Percentiles rank a stretch among this genome's conserved stretches.
phyloP scores from a whole-genome alignment of 2,329 filamentous ascomycete species.

The Penicillium sp. region DNA sequence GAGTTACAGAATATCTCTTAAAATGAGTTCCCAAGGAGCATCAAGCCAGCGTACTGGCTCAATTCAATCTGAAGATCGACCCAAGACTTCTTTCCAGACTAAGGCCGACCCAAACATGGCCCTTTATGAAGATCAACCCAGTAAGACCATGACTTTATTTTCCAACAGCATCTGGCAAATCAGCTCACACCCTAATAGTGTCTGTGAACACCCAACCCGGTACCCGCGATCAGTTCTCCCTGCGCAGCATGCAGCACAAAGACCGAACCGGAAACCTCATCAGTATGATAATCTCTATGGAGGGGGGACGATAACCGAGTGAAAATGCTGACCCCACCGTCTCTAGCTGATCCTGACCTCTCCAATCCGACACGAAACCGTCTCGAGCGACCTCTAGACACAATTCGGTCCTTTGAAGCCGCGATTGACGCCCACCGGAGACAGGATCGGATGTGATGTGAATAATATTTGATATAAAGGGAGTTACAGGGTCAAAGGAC shows the following conservation, averaged over 20 bases:
- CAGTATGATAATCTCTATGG: constrained; percentile 54
- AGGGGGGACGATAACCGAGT: not conserved
- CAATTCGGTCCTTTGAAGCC: constrained; percentile 86
- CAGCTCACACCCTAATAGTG: constrained; percentile 26
- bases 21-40: constrained; percentile 25
- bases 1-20: not conserved
- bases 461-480: not conserved
- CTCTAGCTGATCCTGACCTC: constrained; percentile 80
- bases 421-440: constrained; percentile 70
- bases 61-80: constrained; percentile 26
- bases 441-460: constrained; percentile 50
- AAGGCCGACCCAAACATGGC: constrained; percentile 87
- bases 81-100: constrained; percentile 58
- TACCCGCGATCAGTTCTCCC: constrained; percentile 57
- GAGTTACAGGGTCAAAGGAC: not conserved
- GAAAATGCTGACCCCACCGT: constrained; percentile 15
- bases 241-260: constrained; percentile 75
- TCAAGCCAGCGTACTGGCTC: constrained; percentile 31
- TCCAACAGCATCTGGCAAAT: too few species aligned
- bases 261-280: constrained; percentile 79
- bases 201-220: constrained; percentile 19
- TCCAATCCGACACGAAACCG: constrained; percentile 88
- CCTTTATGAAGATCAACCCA: constrained; percentile 80
- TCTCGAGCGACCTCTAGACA: constrained; percentile 88
- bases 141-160: constrained; percentile 64